Evolutionary conservation across 176 grass and related monocot species (phyloP).

Genomic region (Musa itinerans): DNA sequence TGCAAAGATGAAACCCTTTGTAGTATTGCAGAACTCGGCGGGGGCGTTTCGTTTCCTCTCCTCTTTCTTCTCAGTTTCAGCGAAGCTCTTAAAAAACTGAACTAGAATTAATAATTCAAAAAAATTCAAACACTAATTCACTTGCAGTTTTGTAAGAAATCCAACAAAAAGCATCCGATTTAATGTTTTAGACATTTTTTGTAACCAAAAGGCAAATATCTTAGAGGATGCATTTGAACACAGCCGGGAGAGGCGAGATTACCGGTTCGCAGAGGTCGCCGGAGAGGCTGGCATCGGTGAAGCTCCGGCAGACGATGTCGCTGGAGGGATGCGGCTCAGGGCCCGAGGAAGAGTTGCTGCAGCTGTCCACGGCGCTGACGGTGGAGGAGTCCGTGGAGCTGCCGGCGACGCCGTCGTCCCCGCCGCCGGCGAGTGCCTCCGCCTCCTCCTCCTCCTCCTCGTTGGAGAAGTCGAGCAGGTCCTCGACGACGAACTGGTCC

Average conservation of each 20-base stretch:
- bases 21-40: no score
- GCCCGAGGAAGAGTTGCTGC: constrained; percentile 68
- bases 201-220: background rate
- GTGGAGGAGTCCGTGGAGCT: constrained; percentile 66
- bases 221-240: background rate
- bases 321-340: constrained; percentile 19
- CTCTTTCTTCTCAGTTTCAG: background rate
- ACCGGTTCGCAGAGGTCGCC: constrained; percentile 79
- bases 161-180: background rate
- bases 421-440: constrained; percentile 11
- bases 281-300: constrained; percentile 49
- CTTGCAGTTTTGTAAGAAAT: background rate
- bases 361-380: constrained; percentile 71
- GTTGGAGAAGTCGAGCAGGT: constrained; percentile 69
- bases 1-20: background rate
- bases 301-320: constrained; percentile 1
- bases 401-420: constrained; percentile 5
- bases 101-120: background rate
- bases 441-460: constrained; percentile 50
- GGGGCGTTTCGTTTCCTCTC: background rate
- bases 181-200: background rate
- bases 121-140: background rate
- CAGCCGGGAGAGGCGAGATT: background rate
- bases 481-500: constrained; percentile 77
- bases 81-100: background rate